Evolutionary conservation across 768 basidiomycete genomes (phyloP), one percentile per base, ranked within the genome.

Genomic region (Kwoniella europaea): DNA sequence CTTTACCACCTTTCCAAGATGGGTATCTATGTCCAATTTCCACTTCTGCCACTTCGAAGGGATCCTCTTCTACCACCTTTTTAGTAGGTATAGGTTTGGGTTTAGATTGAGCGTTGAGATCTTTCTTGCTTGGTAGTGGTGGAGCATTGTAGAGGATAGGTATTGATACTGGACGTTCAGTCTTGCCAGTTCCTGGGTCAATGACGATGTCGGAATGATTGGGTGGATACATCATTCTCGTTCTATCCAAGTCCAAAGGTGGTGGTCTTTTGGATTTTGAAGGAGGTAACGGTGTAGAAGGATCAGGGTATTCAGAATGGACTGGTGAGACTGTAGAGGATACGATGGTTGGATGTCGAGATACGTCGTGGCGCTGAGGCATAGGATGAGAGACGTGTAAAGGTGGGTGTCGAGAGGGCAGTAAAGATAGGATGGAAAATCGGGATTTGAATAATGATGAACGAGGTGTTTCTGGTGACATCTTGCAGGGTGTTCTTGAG

Each of bases 401-500:
- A 4, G 79, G 79, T 2, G 79, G 79, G 57, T 81, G 79, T 18
- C 79, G 74, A 35, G 79, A 52, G 7, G 79, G 79, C 15, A 81
- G 67, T 61, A 81, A 68, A 54, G 79, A 77, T 41, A 75, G 63
- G 65, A 81, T 63, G n/a, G 79, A 81, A 69, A 80, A 80, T 20
- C 76, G 76, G 35, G 77, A 72, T 72, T 77, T 79, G 71, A 73
- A 79, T 24, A 58, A 22, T 3, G 69, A 60, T 27, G 68, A 50
- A 10, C 59, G 59, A n/a, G 59, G 42, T 42, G 59, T 61, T 10
- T 61, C 59, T 7, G 59, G 42, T 15, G 59, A 42, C 59, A 61
- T 59, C 57, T 59, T 59, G 57, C 13, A 9, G 13, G 57, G 24
- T 15, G 10, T 29, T 59, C 15, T 15, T 24, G 4, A 1, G 0